Conservation (phyloP, 1,284 basidiomycete species). For the Ustilago hordei region DNA sequence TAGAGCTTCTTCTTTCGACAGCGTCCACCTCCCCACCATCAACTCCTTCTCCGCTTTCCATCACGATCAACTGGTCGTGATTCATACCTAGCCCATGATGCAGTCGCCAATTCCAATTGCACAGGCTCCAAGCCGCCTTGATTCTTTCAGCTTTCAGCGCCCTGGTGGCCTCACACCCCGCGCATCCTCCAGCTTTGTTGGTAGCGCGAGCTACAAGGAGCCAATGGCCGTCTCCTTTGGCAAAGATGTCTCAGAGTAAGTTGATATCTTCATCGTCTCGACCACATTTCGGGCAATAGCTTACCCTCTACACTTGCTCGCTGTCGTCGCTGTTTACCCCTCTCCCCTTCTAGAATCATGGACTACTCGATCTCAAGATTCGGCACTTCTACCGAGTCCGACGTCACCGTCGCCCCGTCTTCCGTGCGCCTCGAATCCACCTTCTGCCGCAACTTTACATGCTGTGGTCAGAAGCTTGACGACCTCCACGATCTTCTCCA, state of each 20-base stretch:
- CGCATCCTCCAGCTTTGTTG: slow-evolving; percentile 52
- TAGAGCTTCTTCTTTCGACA: slow-evolving; percentile 7
- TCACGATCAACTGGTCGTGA: slow-evolving; percentile 5
- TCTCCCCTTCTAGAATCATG: slow-evolving; percentile 53
- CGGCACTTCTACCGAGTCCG: slow-evolving; percentile 64
- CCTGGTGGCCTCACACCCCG: slow-evolving; percentile 49
- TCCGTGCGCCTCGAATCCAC: slow-evolving; percentile 65
- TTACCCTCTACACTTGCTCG: background rate
- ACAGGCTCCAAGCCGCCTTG: slow-evolving; percentile 36
- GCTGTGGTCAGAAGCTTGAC: slow-evolving; percentile 65
- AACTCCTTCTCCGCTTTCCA: background rate
- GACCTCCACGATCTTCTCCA: slow-evolving; percentile 68
- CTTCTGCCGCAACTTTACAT: slow-evolving; percentile 68
- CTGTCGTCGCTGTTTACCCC: background rate
- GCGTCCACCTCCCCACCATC: slow-evolving; percentile 4
- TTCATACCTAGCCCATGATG: slow-evolving; percentile 37
- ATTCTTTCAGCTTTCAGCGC: slow-evolving; percentile 47
- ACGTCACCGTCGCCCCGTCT: slow-evolving; percentile 63
- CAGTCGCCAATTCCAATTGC: slow-evolving; percentile 55
- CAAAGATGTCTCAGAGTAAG: slow-evolving; percentile 67
- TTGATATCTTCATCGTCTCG: slow-evolving; percentile 3
- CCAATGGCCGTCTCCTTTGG: slow-evolving; percentile 66
- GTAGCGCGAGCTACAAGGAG: slow-evolving; percentile 62
- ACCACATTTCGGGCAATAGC: background rate
- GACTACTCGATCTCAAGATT: slow-evolving; percentile 67